Conservation (phyloP, 768 basidiomycete genomes). For the Boletus tylopilopsis region DNA sequence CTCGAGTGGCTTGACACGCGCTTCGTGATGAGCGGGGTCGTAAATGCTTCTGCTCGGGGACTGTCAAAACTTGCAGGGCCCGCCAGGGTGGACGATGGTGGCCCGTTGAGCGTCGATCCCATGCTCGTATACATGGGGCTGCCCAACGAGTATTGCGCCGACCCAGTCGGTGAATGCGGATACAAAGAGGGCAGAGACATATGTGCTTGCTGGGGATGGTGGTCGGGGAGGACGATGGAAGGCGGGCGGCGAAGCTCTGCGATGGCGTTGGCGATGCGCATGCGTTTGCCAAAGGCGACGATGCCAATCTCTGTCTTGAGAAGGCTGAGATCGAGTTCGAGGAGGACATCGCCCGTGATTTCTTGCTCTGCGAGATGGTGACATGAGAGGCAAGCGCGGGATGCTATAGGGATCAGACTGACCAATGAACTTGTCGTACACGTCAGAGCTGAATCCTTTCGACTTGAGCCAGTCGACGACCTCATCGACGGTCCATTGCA, state of each 20-base stretch:
- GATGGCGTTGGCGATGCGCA: constrained; percentile 91
- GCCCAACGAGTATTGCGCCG: constrained; percentile 43
- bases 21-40: constrained; percentile 16
- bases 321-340: constrained; percentile 88
- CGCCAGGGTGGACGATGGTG: constrained; percentile 20
- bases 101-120: constrained; percentile 24
- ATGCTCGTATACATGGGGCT: constrained; percentile 36
- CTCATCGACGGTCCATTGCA: constrained; percentile 84
- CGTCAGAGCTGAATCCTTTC: constrained; percentile 81
- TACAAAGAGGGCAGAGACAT: constrained; percentile 30
- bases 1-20: constrained; percentile 30
- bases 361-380: constrained; percentile 74
- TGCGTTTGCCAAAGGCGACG: constrained; percentile 88
- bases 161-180: constrained; percentile 35
- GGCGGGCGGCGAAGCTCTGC: constrained; percentile 77
- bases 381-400: neutral
- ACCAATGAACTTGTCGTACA: constrained; percentile 87
- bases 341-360: constrained; percentile 94
- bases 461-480: constrained; percentile 84
- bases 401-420: constrained; percentile 22
- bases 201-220: constrained; percentile 34
- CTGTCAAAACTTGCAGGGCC: constrained; percentile 33
- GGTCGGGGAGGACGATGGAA: constrained; percentile 53
- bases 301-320: constrained; percentile 95
- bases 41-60: constrained; percentile 18